Percentiles rank a stretch among this genome's conserved stretches.
Conservation (phyloP, 1,284 basidiomycete genomes). For the Athelia sp. region DNA sequence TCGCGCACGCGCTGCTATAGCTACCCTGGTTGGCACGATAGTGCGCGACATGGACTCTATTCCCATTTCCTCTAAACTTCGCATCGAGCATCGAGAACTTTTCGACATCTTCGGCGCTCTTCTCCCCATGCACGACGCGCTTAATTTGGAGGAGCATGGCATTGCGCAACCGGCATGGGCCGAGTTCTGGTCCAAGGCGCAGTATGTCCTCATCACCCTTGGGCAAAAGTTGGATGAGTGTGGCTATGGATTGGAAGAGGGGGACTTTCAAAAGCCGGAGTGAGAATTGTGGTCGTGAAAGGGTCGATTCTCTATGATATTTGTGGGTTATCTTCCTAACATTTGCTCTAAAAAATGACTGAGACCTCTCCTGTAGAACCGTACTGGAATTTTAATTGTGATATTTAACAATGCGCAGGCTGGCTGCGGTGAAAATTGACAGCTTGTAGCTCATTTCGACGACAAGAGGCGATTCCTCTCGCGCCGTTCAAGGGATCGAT, state of each 20-base stretch:
- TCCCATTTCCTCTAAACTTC: not conserved
- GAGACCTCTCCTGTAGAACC: too few relatives aligned
- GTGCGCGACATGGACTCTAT: not conserved
- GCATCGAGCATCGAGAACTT: not conserved
- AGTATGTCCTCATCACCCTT: not conserved
- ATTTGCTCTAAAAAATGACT: too few relatives aligned
- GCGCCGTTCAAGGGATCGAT: too few relatives aligned
- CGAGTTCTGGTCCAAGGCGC: not conserved
- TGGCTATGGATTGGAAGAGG: not conserved
- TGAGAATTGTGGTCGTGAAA: too few relatives aligned
- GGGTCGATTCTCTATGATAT: too few relatives aligned
- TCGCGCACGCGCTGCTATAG: not conserved
- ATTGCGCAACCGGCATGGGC: not conserved
- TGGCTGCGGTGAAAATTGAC: too few relatives aligned
- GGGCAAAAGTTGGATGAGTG: not conserved
- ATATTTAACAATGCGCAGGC: too few relatives aligned
- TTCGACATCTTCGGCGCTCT: not conserved
- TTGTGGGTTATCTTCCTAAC: too few relatives aligned
- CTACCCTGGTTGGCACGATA: not conserved
- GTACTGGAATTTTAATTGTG: too few relatives aligned
- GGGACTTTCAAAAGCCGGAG: too few relatives aligned
- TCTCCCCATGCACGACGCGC: not conserved
- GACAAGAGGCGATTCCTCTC: too few relatives aligned
- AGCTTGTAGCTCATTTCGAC: too few relatives aligned
- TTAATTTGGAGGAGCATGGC: not conserved